Percentiles rank a stretch among this genome's conserved stretches.
Conservation (phyloP, 2,329 filamentous ascomycete species). For the Periglandula ipomoeae region DNA sequence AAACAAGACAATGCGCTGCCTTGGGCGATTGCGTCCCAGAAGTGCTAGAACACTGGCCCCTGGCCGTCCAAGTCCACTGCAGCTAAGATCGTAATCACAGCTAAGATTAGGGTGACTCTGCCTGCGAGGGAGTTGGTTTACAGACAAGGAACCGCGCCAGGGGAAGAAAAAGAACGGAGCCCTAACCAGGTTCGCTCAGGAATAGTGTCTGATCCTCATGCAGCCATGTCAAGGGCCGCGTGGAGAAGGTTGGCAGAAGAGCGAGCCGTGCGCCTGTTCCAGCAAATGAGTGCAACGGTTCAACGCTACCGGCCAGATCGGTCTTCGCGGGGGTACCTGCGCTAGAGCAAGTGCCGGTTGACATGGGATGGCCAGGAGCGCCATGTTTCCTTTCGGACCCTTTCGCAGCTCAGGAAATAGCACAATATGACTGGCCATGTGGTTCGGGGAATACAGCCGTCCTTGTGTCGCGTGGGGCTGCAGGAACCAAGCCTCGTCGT, state of each 20-base stretch:
- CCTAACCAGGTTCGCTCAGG: neutral
- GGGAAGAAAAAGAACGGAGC: neutral
- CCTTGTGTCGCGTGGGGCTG: neutral
- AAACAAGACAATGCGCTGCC: constrained; percentile 3
- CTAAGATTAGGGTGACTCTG: constrained; percentile 1
- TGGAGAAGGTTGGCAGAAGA: neutral
- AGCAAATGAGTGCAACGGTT: neutral
- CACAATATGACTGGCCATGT: neutral
- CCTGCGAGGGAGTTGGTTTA: neutral
- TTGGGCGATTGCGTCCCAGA: neutral
- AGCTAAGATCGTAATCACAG: neutral
- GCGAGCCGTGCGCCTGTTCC: constrained; percentile 3
- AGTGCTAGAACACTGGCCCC: neutral
- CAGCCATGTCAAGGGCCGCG: constrained; percentile 5
- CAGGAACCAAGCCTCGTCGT: neutral
- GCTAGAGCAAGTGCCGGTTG: constrained; percentile 5
- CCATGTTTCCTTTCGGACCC: neutral
- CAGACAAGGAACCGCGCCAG: neutral
- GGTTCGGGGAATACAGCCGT: neutral
- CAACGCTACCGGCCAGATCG: neutral
- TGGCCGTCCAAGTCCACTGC: constrained; percentile 2
- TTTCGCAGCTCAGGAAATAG: neutral
- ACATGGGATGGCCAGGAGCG: neutral
- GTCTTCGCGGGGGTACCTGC: constrained; percentile 1
- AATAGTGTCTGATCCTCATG: constrained; percentile 9